Evolutionary conservation across 2,329 filamentous ascomycete genomes (phyloP).

Genomic region (Colletotrichum sp.): DNA sequence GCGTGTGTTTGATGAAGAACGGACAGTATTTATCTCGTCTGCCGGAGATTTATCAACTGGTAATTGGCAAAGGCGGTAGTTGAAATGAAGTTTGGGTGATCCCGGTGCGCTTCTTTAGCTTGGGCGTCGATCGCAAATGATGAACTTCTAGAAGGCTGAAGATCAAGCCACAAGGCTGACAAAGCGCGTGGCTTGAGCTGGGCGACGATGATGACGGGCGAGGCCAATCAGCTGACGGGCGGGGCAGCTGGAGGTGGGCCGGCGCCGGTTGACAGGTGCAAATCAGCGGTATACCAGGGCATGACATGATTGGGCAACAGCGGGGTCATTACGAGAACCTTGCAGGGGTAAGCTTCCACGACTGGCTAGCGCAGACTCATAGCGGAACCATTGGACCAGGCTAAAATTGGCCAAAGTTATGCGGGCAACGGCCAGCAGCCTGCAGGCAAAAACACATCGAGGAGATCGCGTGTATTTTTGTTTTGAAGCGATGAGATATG

Average conservation of each 20-base stretch:
- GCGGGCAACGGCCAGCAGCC: background rate
- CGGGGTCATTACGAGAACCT: background rate
- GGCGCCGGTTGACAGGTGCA: background rate
- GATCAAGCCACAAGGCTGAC: constrained; percentile 19
- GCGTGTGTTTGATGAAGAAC: background rate
- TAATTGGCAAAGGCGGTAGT: background rate
- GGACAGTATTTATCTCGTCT: background rate
- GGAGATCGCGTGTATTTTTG: background rate
- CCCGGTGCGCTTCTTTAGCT: background rate
- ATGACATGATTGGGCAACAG: background rate
- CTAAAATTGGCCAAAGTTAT: constrained; percentile 21
- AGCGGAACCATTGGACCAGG: background rate
- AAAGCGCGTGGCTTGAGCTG: constrained; percentile 5
- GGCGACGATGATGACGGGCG: background rate
- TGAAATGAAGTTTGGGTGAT: background rate
- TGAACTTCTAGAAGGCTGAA: constrained; percentile 15
- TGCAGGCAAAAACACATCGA: background rate
- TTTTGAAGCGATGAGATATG: constrained; percentile 7
- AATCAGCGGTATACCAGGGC: background rate
- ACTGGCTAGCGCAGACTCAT: background rate
- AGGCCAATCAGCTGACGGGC: constrained; percentile 2
- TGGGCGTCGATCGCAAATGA: background rate
- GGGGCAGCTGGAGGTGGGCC: background rate
- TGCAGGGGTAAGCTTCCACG: constrained; percentile 3
- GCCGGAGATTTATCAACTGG: background rate